phyloP scores from a whole-genome alignment of 352 stramenopile species.

The Pythium rishiriense region DNA sequence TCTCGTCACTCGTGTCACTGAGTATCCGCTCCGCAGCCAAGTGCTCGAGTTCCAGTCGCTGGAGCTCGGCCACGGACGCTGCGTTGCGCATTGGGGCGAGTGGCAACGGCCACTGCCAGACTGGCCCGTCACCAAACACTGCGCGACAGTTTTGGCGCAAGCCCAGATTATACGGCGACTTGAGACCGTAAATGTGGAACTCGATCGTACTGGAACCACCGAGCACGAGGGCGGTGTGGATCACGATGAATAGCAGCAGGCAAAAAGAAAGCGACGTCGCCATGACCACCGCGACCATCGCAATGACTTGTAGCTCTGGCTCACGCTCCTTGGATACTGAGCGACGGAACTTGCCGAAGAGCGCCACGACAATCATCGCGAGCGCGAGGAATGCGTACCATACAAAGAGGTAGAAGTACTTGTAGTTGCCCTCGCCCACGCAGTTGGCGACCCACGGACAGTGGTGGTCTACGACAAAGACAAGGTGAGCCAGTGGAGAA shows the following conservation, averaged over 20 bases:
- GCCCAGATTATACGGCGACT: constrained; percentile 66
- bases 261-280: constrained; percentile 66
- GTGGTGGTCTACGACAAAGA: constrained; percentile 91
- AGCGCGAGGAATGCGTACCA: constrained; percentile 72
- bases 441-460: constrained; percentile 95
- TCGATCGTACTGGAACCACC: constrained; percentile 79
- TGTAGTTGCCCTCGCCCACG: constrained; percentile 83
- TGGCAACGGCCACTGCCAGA: constrained; percentile 60
- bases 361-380: constrained; percentile 51
- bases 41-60: constrained; percentile 49
- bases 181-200: constrained; percentile 67
- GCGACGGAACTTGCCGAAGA: constrained; percentile 54
- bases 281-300: constrained; percentile 73
- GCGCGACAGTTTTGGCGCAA: constrained; percentile 53
- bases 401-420: constrained; percentile 88
- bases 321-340: constrained; percentile 20
- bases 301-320: constrained; percentile 39
- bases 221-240: constrained; percentile 73
- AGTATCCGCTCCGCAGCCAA: constrained; percentile 48
- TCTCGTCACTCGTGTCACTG: constrained; percentile 33
- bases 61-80: constrained; percentile 31
- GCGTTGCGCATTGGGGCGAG: constrained; percentile 27
- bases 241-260: constrained; percentile 66
- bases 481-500: neutral
- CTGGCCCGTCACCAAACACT: constrained; percentile 56